These are phyloP conservation scores for Ephemerocybe angulata DNA, from an alignment of 768 basidiomycete genomes.

Conservation along the genomic window DNA sequence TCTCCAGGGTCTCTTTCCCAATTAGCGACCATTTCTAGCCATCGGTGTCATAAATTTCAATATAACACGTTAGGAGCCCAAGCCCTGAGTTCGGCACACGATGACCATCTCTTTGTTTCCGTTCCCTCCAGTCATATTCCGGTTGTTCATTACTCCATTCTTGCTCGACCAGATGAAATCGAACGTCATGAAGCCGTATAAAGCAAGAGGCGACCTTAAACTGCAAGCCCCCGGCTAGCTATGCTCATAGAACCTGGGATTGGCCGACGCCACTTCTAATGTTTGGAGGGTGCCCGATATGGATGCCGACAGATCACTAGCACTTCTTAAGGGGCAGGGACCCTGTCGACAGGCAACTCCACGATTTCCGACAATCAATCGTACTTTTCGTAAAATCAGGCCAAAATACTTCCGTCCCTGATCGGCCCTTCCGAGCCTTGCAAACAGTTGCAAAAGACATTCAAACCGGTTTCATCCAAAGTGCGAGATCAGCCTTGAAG, in stretches of 20 bases:
- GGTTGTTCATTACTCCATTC: neutral
- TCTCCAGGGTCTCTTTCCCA: too few species aligned
- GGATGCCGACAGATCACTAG: too few species aligned
- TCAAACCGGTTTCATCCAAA: neutral
- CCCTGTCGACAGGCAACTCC: too few species aligned
- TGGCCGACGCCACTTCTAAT: neutral
- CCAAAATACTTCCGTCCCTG: slow-evolving; percentile 2
- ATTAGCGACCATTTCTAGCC: too few species aligned
- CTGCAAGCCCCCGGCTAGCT: neutral
- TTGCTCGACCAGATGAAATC: neutral
- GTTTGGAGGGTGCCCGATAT: too few species aligned
- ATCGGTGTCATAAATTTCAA: too few species aligned
- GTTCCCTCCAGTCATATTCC: neutral
- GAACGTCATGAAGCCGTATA: neutral
- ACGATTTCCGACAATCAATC: too few species aligned
- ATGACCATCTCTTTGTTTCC: neutral
- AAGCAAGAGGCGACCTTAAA: slow-evolving; percentile 3
- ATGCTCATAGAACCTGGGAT: neutral
- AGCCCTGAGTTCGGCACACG: neutral
- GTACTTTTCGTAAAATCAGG: neutral
- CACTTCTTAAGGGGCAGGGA: too few species aligned
- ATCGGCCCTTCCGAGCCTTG: neutral
- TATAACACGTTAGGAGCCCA: too few species aligned
- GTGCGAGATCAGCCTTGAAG: too few species aligned
- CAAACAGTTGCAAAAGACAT: neutral